Evolutionary conservation across 768 basidiomycete species (phyloP).

Genomic region (Phylloporus sp.): DNA sequence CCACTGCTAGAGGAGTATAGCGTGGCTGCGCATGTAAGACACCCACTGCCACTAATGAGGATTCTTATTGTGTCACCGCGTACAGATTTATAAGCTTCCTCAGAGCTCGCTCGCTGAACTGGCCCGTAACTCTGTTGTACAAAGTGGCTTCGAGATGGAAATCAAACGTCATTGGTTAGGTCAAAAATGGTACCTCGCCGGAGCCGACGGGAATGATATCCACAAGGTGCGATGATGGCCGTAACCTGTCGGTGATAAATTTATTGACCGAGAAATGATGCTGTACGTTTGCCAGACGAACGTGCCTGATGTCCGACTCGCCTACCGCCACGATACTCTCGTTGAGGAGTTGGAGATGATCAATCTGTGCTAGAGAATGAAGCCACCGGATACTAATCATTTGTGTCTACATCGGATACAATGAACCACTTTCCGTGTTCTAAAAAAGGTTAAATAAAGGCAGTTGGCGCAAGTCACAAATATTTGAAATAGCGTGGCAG

Average conservation of each 20-base stretch:
- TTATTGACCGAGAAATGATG: slow-evolving; percentile 2
- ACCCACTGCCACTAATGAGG: neutral
- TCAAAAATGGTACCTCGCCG: slow-evolving; percentile 87
- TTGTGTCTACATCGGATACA: no score
- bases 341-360: slow-evolving; percentile 80
- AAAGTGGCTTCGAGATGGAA: slow-evolving; percentile 98
- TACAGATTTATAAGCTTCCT: slow-evolving; percentile 91
- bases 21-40: slow-evolving; percentile 87
- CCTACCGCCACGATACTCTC: slow-evolving; percentile 88
- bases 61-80: neutral
- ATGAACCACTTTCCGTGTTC: no score
- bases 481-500: no score
- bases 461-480: no score
- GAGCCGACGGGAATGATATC: slow-evolving; percentile 92
- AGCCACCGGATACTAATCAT: no score
- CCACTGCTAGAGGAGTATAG: slow-evolving; percentile 95
- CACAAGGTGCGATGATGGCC: slow-evolving; percentile 61
- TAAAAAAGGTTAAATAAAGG: no score
- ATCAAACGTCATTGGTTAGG: slow-evolving; percentile 95
- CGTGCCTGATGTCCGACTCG: slow-evolving; percentile 85
- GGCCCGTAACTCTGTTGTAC: slow-evolving; percentile 95
- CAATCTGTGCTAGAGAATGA: slow-evolving; percentile 18
- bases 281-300: slow-evolving; percentile 63
- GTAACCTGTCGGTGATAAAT: neutral
- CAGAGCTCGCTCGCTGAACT: slow-evolving; percentile 93